These are phyloP conservation scores for Apiospora aurea DNA, from an alignment of 2,329 filamentous ascomycete species.

Conservation along the genomic window DNA sequence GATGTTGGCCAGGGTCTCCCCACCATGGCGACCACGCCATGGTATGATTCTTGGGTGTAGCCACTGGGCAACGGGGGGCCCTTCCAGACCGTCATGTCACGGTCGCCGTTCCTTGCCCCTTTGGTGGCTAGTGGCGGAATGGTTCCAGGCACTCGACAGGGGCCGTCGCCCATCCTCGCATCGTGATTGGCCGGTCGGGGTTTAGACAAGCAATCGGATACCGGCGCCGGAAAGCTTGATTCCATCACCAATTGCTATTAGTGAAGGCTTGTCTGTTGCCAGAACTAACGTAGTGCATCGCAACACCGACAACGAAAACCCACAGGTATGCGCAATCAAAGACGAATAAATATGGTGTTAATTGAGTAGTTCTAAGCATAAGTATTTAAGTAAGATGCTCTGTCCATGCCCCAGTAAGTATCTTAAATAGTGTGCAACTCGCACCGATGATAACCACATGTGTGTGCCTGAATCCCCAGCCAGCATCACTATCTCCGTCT, in stretches of 20 bases:
- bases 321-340: too few relatives aligned
- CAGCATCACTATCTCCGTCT: background rate
- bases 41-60: background rate
- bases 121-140: background rate
- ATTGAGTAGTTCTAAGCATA: background rate
- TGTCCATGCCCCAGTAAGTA: background rate
- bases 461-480: background rate
- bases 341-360: background rate
- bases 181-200: background rate
- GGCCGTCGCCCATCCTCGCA: background rate
- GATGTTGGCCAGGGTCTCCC: background rate
- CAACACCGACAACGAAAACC: too few relatives aligned
- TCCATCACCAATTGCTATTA: conserved; percentile 18
- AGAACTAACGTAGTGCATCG: background rate
- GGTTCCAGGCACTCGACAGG: background rate
- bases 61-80: background rate
- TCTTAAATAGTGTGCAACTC: background rate
- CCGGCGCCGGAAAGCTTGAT: conserved; percentile 17
- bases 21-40: background rate
- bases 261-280: background rate
- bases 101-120: background rate
- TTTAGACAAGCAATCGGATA: conserved; percentile 16
- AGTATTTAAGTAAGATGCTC: background rate
- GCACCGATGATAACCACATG: background rate
- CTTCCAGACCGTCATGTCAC: background rate